phyloP scores from a whole-genome alignment of 2,329 filamentous ascomycete genomes.

The Cadophora luteo-olivacea region DNA sequence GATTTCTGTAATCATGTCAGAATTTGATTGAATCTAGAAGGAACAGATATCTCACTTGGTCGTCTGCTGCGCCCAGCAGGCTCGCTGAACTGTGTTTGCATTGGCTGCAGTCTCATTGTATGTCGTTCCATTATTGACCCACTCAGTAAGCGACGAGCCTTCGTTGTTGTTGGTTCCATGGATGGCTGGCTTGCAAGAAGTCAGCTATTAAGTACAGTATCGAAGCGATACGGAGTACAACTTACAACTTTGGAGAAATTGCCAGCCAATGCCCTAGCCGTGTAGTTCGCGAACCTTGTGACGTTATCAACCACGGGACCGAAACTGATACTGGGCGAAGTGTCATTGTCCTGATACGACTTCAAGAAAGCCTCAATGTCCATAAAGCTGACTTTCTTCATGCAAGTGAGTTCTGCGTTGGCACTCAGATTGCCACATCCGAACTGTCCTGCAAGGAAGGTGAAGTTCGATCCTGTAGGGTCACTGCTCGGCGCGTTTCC shows the following conservation, averaged over 20 bases:
- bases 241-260: slow-evolving; percentile 33
- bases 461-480: slow-evolving; percentile 36
- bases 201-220: no score
- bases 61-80: slow-evolving; percentile 23
- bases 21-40: not conserved
- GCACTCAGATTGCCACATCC: slow-evolving; percentile 38
- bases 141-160: slow-evolving; percentile 36
- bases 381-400: slow-evolving; percentile 34
- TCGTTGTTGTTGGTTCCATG: slow-evolving; percentile 41
- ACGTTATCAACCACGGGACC: slow-evolving; percentile 32
- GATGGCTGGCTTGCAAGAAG: slow-evolving; percentile 36
- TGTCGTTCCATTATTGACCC: slow-evolving; percentile 28
- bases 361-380: slow-evolving; percentile 32
- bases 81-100: slow-evolving; percentile 17
- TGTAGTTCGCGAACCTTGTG: slow-evolving; percentile 33
- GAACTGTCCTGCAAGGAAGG: slow-evolving; percentile 35
- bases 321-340: slow-evolving; percentile 29
- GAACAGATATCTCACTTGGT: slow-evolving; percentile 17
- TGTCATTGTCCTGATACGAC: slow-evolving; percentile 27
- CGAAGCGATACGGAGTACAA: no score
- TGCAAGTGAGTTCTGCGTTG: slow-evolving; percentile 39
- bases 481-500: slow-evolving; percentile 24
- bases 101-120: slow-evolving; percentile 21
- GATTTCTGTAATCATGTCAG: slow-evolving; percentile 1
- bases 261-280: slow-evolving; percentile 28